phyloP scores from a whole-genome alignment of 106 monocot genomes.

The Dactylorhiza incarnata region DNA sequence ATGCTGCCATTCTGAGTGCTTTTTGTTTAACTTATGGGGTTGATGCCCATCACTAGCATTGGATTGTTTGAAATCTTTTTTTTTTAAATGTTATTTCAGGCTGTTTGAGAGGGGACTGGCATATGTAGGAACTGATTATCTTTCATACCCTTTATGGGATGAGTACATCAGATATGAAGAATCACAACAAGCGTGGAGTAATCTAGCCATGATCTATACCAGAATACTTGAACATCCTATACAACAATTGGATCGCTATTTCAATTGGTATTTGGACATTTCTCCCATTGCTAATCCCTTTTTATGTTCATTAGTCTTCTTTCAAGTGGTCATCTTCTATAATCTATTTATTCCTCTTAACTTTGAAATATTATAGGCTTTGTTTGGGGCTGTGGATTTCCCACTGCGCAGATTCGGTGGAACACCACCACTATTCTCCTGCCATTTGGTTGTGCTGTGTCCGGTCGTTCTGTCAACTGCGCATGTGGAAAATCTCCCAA shows the following conservation, averaged over 20 bases:
- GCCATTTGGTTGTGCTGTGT: too few species aligned
- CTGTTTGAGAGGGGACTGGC: constrained; percentile 94
- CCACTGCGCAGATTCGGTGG: too few species aligned
- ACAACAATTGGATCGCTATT: constrained; percentile 93
- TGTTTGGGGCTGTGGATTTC: too few species aligned
- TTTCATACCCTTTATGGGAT: constrained; percentile 85
- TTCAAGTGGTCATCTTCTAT: neutral
- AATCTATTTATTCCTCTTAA: neutral
- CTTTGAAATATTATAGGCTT: neutral
- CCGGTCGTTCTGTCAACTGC: too few species aligned
- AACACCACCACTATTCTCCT: too few species aligned
- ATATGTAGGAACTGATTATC: constrained; percentile 95
- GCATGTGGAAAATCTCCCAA: too few species aligned
- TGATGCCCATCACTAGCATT: neutral
- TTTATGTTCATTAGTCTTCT: neutral
- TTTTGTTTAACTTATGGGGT: neutral
- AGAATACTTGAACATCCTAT: constrained; percentile 89
- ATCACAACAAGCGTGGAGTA: constrained; percentile 75
- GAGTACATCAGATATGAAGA: constrained; percentile 98
- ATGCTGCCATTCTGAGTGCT: constrained; percentile 4
- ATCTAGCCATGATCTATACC: constrained; percentile 85
- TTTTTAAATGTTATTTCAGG: constrained; percentile 40
- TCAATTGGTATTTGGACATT: constrained; percentile 50
- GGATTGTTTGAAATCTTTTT: constrained; percentile 5
- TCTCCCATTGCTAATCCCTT: neutral